A percentile compares a stretch with the other conserved stretches of the same genome.
phyloP scores from a whole-genome alignment of 345 rosid species.

The Rhodomyrtus tomentosa region DNA sequence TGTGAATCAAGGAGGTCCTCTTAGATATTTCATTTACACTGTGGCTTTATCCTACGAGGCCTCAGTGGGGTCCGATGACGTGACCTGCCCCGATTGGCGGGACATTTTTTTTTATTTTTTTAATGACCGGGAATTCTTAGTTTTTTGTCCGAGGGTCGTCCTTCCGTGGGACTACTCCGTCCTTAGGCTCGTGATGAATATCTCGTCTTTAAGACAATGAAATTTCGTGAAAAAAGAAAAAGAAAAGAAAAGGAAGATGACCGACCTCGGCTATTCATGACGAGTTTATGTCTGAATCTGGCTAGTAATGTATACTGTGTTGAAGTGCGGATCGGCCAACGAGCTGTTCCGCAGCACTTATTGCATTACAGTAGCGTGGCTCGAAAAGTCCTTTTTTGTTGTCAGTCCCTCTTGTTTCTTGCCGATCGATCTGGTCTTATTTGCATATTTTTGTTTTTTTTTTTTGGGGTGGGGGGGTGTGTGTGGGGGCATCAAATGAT shows the following conservation, averaged over 20 bases:
- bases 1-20: neutral
- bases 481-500: neutral
- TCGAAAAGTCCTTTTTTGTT: neutral
- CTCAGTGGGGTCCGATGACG: neutral
- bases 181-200: neutral
- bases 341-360: neutral
- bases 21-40: neutral
- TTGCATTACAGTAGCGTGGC: neutral
- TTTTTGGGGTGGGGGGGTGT: too few relatives aligned
- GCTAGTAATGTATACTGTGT: neutral
- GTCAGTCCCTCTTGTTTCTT: neutral
- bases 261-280: neutral
- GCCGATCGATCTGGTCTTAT: neutral
- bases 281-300: neutral
- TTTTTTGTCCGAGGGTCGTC: neutral
- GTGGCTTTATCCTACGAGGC: neutral
- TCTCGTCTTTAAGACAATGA: neutral
- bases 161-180: neutral
- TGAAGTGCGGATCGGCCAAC: neutral
- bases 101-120: neutral
- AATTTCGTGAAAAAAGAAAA: neutral
- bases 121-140: neutral
- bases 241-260: neutral
- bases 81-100: neutral
- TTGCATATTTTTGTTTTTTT: neutral